Evolutionary conservation across 1,284 basidiomycete genomes (phyloP), one percentile per base, ranked within the genome.

Genomic region (Xerocomus nothofagi): DNA sequence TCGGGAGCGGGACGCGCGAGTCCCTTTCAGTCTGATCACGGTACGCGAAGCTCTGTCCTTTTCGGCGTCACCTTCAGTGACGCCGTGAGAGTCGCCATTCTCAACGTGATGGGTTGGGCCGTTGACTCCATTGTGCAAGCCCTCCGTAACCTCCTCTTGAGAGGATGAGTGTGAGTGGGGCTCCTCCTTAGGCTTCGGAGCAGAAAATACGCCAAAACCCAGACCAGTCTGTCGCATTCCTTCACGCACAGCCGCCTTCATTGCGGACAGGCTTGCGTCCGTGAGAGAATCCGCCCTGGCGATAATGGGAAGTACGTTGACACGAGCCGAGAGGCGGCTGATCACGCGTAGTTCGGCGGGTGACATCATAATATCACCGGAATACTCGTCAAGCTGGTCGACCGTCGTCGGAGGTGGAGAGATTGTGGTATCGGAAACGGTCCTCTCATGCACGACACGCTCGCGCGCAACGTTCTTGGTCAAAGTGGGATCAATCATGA

Each of bases 271-370:
- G 55, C 78, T 83, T 52, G 80, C 80, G 62, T 91, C 84, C 32
- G 90, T 91, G 50, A 91, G 73, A 21, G 85, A 86, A 66, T 92
- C 90, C 6, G 88, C 75, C 50, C 75, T 86, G 11, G 84, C 85
- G 55, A 92, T 78, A 43, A 92, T 78, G 36, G 90, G 89, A 29
- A 92, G 75, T 12, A 92, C 78, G 59, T 92, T 91, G 44, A 79
- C 78, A 49, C 87, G 81, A 21, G 76, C 73, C 17, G 85, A 76
- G 26, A 93, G 76, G 41, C 89, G 78, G 37, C 79, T 76, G 60
- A 93, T 86, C 57, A 89, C 84, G 44, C 81, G 80, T 55, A 92
- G 74, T 63, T 91, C 88, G n/a, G 80, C 76, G 38, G 84, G 85
- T 31, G 83, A 81, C 79, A 91, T 81, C 11, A 78, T 78, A 39